Evolutionary conservation across 2,329 filamentous ascomycete species (phyloP).

Genomic region (Monilinia laxa): DNA sequence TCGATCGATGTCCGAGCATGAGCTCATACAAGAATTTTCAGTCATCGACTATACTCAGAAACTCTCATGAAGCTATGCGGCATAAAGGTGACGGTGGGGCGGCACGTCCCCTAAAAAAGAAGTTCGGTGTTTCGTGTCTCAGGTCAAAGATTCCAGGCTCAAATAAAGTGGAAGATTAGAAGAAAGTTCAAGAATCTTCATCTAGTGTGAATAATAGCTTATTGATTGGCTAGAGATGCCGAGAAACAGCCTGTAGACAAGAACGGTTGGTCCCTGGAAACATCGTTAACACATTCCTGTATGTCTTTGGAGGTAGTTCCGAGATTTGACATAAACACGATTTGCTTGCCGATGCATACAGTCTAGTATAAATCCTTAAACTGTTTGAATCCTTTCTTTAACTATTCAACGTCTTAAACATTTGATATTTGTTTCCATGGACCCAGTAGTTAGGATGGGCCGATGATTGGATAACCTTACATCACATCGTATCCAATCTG

Average conservation of each 20-base stretch:
- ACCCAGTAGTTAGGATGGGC: neutral
- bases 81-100: neutral
- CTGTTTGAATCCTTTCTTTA: too few relatives aligned
- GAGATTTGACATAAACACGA: neutral
- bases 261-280: neutral
- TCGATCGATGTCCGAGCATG: neutral
- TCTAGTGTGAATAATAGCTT: neutral
- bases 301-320: neutral
- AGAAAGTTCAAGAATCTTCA: neutral
- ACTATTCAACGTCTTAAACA: too few relatives aligned
- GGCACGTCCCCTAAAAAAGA: neutral
- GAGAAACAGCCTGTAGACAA: neutral
- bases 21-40: neutral
- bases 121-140: conserved; percentile 10
- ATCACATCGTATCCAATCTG: neutral
- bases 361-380: too few relatives aligned
- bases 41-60: neutral
- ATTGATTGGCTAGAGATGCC: neutral
- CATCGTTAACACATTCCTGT: neutral
- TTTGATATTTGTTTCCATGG: neutral
- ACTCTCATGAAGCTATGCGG: conserved; percentile 4
- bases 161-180: neutral
- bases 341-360: neutral
- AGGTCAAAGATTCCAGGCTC: neutral
- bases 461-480: neutral